Conservation (phyloP, 2,329 filamentous ascomycete species). For the Aspergillus ustus region DNA sequence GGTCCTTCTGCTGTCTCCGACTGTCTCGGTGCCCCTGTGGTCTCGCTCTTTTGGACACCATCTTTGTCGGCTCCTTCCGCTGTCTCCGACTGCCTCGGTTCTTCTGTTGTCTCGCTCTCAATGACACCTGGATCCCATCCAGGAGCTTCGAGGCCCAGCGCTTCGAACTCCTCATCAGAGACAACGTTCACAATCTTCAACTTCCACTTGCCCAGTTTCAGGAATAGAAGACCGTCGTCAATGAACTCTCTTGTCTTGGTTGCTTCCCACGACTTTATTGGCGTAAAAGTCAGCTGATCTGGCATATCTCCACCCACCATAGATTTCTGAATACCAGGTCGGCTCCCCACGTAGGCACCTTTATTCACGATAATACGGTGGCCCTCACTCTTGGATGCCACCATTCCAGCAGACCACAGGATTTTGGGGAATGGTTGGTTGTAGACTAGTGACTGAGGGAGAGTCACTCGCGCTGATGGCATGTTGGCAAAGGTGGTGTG, state of each 20-base stretch:
- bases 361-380: constrained; percentile 54
- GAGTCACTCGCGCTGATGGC: constrained; percentile 42
- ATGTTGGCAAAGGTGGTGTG: constrained; percentile 47
- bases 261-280: constrained; percentile 50
- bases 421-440: constrained; percentile 55
- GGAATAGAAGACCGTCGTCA: constrained; percentile 56
- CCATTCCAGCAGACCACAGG: constrained; percentile 57
- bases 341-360: constrained; percentile 56
- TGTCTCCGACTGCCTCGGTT: too few species aligned
- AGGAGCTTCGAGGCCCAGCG: constrained; percentile 51
- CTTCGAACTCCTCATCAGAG: constrained; percentile 57
- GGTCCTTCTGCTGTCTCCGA: too few species aligned
- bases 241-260: constrained; percentile 54
- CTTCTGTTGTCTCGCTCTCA: neutral
- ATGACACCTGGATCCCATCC: constrained; percentile 52
- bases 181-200: constrained; percentile 62
- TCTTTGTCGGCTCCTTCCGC: neutral
- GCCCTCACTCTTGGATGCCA: constrained; percentile 56
- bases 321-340: constrained; percentile 43
- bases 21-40: too few species aligned
- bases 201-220: constrained; percentile 65
- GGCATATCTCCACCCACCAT: constrained; percentile 36
- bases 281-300: constrained; percentile 54
- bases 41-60: too few species aligned
- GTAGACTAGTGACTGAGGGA: constrained; percentile 56